Percentiles rank a stretch among this genome's conserved stretches.
phyloP scores from a whole-genome alignment of 2,329 filamentous ascomycete genomes.

The Colletotrichum agaves region DNA sequence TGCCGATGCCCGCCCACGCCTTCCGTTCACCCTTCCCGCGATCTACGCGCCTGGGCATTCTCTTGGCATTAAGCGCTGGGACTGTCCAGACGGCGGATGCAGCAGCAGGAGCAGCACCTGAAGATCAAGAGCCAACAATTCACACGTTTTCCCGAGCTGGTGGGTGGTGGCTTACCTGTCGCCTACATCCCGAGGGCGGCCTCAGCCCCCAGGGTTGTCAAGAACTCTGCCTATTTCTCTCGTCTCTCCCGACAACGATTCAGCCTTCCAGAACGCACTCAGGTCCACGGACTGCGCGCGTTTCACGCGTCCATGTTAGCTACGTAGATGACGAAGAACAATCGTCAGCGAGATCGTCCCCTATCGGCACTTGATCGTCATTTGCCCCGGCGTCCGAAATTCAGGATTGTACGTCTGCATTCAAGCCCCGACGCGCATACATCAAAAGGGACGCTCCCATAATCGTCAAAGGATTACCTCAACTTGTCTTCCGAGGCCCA shows the following conservation, averaged over 20 bases:
- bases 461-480: not conserved
- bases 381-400: slow-evolving; percentile 9
- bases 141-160: not conserved
- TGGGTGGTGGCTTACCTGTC: not conserved
- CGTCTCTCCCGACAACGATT: not conserved
- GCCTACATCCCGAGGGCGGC: not conserved
- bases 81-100: not conserved
- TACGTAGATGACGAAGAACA: not conserved
- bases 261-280: not conserved
- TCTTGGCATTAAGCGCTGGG: slow-evolving; percentile 29
- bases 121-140: no score
- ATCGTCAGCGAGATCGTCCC: not conserved
- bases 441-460: not conserved
- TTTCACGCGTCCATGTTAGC: no score
- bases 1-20: slow-evolving; percentile 7
- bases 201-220: not conserved
- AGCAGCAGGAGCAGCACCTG: no score
- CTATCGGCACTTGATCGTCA: not conserved
- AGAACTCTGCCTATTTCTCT: not conserved
- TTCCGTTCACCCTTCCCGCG: slow-evolving; percentile 15
- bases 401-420: not conserved
- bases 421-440: not conserved
- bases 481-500: not conserved
- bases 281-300: no score
- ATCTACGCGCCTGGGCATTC: slow-evolving; percentile 35